phyloP scores from a whole-genome alignment of 2,329 filamentous ascomycete genomes.

The Fusarium haematococcum region DNA sequence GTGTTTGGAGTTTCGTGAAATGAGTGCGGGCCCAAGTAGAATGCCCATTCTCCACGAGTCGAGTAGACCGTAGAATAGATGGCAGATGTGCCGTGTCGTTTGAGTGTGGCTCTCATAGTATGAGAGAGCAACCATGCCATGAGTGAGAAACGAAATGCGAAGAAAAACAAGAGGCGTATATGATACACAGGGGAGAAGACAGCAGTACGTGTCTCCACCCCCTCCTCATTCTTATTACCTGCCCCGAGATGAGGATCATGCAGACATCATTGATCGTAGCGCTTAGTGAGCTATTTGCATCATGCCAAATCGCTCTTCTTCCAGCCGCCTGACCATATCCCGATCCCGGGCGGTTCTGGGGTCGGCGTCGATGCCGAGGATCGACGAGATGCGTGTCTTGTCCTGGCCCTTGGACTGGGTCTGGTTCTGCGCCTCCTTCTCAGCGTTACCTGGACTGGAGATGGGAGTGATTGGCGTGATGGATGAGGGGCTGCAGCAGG shows the following conservation, averaged over 20 bases:
- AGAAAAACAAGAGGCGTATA: conserved; percentile 31
- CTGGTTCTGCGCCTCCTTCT: conserved; percentile 53
- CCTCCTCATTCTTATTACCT: conserved; percentile 24
- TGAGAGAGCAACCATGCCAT: conserved; percentile 28
- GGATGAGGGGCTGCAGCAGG: conserved; percentile 54
- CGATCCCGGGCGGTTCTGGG: conserved; percentile 68
- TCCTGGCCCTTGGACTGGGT: conserved; percentile 56
- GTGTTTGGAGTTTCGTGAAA: conserved; percentile 25
- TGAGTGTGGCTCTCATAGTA: not conserved
- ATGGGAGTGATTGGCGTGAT: conserved; percentile 65
- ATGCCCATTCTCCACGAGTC: conserved; percentile 18
- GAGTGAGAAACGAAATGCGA: conserved; percentile 34
- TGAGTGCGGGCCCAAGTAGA: conserved; percentile 34
- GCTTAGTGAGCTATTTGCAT: conserved; percentile 46
- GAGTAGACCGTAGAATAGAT: not conserved
- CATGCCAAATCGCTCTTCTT: conserved; percentile 59
- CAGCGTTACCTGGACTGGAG: conserved; percentile 61
- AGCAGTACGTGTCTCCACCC: conserved; percentile 6
- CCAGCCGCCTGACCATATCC: conserved; percentile 67
- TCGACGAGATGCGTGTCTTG: conserved; percentile 72
- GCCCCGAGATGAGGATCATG: conserved; percentile 18
- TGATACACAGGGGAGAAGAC: conserved; percentile 31
- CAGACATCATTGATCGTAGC: conserved; percentile 4
- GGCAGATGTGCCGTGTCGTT: conserved; percentile 36
- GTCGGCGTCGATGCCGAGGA: conserved; percentile 70